Percentiles rank a stretch among this genome's conserved stretches.
Evolutionary conservation across 1,139 yeast species (phyloP).

Genomic region (Saccharomycopsis hybrid): DNA sequence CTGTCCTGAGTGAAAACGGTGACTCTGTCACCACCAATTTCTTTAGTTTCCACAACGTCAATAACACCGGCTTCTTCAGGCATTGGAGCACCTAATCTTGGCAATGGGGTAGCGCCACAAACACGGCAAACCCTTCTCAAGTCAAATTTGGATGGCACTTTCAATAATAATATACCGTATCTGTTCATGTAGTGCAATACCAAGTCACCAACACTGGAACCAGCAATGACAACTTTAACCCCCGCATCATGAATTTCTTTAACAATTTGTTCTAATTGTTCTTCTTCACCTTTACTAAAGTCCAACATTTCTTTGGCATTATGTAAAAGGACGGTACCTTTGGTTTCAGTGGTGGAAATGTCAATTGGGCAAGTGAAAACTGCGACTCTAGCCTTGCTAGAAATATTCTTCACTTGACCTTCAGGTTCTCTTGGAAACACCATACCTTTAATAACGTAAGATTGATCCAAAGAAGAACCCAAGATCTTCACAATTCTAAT

Average conservation of each 20-base stretch:
- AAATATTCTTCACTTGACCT: conserved; percentile 67
- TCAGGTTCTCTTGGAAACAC: conserved; percentile 97
- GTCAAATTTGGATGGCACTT: conserved; percentile 91
- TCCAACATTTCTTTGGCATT: conserved; percentile 96
- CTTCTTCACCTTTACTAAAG: conserved; percentile 94
- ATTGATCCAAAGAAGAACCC: conserved; percentile 76
- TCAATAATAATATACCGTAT: conserved; percentile 74
- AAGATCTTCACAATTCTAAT: conserved; percentile 92
- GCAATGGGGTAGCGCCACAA: conserved; percentile 95
- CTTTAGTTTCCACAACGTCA: conserved; percentile 84
- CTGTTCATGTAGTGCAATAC: conserved; percentile 91
- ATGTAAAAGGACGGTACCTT: conserved; percentile 92
- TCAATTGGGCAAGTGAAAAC: conserved; percentile 93
- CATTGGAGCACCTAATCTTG: conserved; percentile 92
- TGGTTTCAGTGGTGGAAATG: conserved; percentile 90
- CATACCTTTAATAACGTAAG: conserved; percentile 91
- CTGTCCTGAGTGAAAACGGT: conserved; percentile 83
- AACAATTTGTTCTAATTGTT: conserved; percentile 80
- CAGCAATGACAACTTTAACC: conserved; percentile 83
- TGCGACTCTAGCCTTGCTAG: conserved; percentile 70
- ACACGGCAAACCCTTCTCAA: conserved; percentile 90
- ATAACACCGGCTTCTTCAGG: conserved; percentile 90
- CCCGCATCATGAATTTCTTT: conserved; percentile 83
- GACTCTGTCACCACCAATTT: conserved; percentile 96
- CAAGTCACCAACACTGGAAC: conserved; percentile 86